Evolutionary conservation across 176 grass and related monocot species (phyloP).

Genomic region (Eleusine coracana): DNA sequence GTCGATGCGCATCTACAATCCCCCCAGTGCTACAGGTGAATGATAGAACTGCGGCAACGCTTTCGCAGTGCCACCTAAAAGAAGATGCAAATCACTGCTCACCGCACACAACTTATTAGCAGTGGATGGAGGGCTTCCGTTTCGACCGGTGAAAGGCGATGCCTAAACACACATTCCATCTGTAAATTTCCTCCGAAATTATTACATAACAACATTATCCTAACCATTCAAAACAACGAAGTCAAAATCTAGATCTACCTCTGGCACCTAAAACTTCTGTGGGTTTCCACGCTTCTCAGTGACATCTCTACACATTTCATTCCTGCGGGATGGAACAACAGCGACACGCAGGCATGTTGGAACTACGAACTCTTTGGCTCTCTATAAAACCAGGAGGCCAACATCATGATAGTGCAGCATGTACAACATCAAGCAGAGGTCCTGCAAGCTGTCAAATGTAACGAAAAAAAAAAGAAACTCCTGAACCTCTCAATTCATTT

Average conservation of each 20-base stretch:
- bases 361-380: constrained; percentile 6
- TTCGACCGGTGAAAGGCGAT: neutral
- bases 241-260: constrained; percentile 38
- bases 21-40: neutral
- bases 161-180: neutral
- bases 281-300: constrained; percentile 42
- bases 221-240: constrained; percentile 21
- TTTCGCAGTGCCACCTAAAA: no score
- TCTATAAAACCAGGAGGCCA: constrained; percentile 21
- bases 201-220: constrained; percentile 33
- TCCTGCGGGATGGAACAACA: neutral
- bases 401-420: constrained; percentile 34
- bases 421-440: constrained; percentile 47
- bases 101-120: no score
- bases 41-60: neutral
- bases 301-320: constrained; percentile 45
- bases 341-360: neutral
- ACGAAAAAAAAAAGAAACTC: constrained; percentile 27
- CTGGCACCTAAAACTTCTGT: constrained; percentile 31
- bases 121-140: no score
- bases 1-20: constrained; percentile 11
- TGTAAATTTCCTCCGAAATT: constrained; percentile 24
- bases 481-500: constrained; percentile 46
- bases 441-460: constrained; percentile 39
- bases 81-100: no score